Base-by-base conservation (phyloP, 2,329 filamentous ascomycete genomes). In the Penicillium decumbens region DNA sequence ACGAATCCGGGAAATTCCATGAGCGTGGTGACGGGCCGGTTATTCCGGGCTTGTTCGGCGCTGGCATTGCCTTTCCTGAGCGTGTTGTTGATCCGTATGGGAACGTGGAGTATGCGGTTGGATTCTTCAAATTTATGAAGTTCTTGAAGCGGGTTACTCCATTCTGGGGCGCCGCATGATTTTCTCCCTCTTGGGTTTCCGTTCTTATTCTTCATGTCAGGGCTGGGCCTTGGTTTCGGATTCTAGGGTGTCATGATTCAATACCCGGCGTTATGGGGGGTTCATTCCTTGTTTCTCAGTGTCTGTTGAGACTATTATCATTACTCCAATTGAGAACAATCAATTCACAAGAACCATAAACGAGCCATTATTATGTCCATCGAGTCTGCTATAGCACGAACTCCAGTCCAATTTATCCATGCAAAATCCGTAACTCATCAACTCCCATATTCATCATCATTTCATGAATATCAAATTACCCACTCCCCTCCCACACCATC, bases 91-190 rank as follows among this genome's bases (percentile, higher is more conserved):
- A 85, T 69, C 82, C 81, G 1, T 68, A 76, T 35, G 81, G 81
- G 0, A 84, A 83, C 62, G 77, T 80, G 6, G 81, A 84, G 66
- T 73, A 77, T 58, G 79, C 80, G 0, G 82, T 85, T 43, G 82
- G 82, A 0, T 77, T 84, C 61, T 82, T 74, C 61, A 85, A 85
- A 66, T 85, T 85, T 55, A 84, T 84, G 80, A 80, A 76, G 41
- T 84, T 78, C 57, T 65, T 82, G 46, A 79, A 79, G 66, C 75
- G 72, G 51, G 80, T 81, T 4, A 69, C 74, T 18, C 79, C 78
- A 13, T 65, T 69, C 15, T 84, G 81, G 80, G 27, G 46, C 15
- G 41, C 54, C 9, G 41, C 41, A 15, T 49, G 41, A 44, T 13
- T 27, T 1, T 40, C 15, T 15, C n/a, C n/a, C 20, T 25, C 23